Percentiles rank a stretch among this genome's conserved stretches.
phyloP scores from a whole-genome alignment of 306 rosid species.

The Lathyrus tuberosus region DNA sequence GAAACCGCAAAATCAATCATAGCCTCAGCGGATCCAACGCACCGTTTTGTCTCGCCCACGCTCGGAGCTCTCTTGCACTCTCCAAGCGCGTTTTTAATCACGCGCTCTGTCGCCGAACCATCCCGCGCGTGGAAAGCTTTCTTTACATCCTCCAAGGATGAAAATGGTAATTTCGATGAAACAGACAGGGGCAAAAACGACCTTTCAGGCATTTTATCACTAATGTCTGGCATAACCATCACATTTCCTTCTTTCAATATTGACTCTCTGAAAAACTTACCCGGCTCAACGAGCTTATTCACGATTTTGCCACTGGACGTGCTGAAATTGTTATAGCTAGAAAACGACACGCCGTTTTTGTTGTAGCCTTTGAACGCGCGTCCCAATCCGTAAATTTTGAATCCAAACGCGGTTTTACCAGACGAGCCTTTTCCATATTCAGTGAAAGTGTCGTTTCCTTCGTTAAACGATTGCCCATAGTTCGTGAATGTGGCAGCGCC shows the following conservation, averaged over 20 bases:
- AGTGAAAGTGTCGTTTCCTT: conserved; percentile 79
- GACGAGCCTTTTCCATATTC: conserved; percentile 68
- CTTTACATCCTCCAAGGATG: conserved; percentile 43
- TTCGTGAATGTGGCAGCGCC: conserved; percentile 59
- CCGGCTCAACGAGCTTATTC: conserved; percentile 60
- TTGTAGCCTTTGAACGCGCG: conserved; percentile 65
- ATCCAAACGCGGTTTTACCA: conserved; percentile 55
- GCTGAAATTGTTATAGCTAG: conserved; percentile 54
- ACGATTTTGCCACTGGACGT: conserved; percentile 45
- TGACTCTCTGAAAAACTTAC: conserved; percentile 76
- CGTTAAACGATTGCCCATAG: conserved; percentile 83
- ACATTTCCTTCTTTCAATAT: conserved; percentile 65
- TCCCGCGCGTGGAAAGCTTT: conserved; percentile 54
- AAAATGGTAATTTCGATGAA: conserved; percentile 66
- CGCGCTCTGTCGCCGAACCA: conserved; percentile 51
- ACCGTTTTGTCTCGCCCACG: conserved; percentile 68
- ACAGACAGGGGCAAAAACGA: conserved; percentile 68
- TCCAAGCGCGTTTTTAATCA: conserved; percentile 41
- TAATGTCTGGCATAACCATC: conserved; percentile 71
- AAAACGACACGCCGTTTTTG: conserved; percentile 57
- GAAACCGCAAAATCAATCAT: conserved; percentile 72
- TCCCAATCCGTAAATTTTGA: conserved; percentile 65
- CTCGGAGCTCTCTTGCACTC: conserved; percentile 81
- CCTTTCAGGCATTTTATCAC: conserved; percentile 72
- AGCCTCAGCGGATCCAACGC: conserved; percentile 73